phyloP scores from a whole-genome alignment of 2,329 filamentous ascomycete genomes.

The Chaetomium sp. region DNA sequence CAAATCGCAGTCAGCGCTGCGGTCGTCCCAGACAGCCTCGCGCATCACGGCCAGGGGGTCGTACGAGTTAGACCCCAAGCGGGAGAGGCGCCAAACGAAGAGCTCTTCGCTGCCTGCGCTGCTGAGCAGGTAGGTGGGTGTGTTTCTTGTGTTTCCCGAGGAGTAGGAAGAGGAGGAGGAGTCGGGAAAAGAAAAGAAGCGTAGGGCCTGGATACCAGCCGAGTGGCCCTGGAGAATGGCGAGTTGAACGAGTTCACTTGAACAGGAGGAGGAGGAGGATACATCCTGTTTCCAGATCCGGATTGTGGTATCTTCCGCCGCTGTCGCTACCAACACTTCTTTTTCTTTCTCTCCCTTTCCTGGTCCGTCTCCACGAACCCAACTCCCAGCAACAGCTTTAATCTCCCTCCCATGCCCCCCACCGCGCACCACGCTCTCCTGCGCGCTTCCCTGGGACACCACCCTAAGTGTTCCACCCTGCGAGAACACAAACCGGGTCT shows the following conservation, averaged over 20 bases:
- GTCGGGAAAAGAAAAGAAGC: conserved; percentile 50
- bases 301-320: conserved; percentile 65
- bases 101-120: conserved; percentile 86
- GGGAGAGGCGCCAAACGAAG: conserved; percentile 67
- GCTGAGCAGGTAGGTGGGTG: conserved; percentile 68
- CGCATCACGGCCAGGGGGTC: conserved; percentile 48
- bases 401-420: conserved; percentile 88
- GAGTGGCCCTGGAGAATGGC: conserved; percentile 70
- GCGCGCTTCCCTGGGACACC: conserved; percentile 20
- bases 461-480: conserved; percentile 40
- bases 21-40: conserved; percentile 47
- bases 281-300: conserved; percentile 57
- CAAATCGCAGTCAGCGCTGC: conserved; percentile 43
- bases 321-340: conserved; percentile 52
- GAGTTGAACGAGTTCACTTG: conserved; percentile 24
- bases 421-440: conserved; percentile 47
- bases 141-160: conserved; percentile 18
- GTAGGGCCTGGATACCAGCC: conserved; percentile 74
- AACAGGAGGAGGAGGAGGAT: too few relatives aligned
- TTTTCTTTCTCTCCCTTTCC: not conserved
- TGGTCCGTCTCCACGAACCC: not conserved
- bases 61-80: conserved; percentile 43
- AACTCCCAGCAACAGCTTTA: conserved; percentile 35
- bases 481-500: conserved; percentile 57
- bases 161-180: too few relatives aligned